These are phyloP conservation scores for Retiboletus flavoniger DNA, from an alignment of 1,284 basidiomycete species.

Conservation along the genomic window DNA sequence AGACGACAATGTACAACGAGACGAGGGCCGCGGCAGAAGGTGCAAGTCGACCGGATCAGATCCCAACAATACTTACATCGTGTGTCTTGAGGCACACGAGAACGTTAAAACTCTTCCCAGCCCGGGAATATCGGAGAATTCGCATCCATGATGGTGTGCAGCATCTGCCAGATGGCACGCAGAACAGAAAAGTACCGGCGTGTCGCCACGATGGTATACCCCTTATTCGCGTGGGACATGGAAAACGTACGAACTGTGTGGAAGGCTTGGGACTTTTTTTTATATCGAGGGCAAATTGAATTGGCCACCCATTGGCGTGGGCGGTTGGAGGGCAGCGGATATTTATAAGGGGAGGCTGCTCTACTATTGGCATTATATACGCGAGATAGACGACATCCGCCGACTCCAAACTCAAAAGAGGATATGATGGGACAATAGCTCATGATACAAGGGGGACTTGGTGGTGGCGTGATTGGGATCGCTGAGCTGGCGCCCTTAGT, in stretches of 20 bases:
- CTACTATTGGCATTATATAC: not conserved
- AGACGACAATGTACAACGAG: not conserved
- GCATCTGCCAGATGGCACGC: no score
- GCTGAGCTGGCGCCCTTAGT: slow-evolving; percentile 2
- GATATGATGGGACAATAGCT: not conserved
- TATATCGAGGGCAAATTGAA: not conserved
- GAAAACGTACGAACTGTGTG: not conserved
- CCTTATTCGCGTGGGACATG: not conserved
- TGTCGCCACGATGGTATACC: not conserved
- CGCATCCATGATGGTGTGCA: not conserved
- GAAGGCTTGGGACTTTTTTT: not conserved
- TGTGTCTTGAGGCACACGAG: not conserved
- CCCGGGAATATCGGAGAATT: not conserved
- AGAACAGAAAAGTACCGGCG: not conserved
- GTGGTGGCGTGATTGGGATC: slow-evolving; percentile 16
- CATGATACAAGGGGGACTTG: not conserved
- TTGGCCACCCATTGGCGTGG: not conserved
- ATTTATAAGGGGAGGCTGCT: not conserved
- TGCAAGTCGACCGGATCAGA: not conserved
- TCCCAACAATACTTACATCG: not conserved
- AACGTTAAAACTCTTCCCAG: not conserved
- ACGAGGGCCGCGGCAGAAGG: slow-evolving; percentile 3
- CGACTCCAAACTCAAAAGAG: not conserved
- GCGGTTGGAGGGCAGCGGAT: not conserved
- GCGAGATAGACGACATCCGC: slow-evolving; percentile 2